Base-by-base conservation (phyloP, 495 filamentous ascomycete genomes). In the Pseudevernia furfuracea region DNA sequence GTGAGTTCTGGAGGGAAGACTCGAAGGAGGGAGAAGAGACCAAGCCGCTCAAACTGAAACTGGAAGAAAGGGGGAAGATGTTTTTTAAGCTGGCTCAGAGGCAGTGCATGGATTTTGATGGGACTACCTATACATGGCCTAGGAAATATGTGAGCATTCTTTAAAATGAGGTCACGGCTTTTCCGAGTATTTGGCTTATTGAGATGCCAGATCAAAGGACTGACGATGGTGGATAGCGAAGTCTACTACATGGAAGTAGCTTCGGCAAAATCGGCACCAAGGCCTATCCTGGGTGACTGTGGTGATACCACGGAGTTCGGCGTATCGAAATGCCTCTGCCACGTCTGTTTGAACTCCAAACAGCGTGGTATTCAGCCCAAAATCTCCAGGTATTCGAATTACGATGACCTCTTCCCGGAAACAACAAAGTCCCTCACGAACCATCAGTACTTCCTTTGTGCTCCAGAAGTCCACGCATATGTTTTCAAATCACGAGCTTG, bases 391-490 rank as follows among this genome's bases (percentile, higher is more conserved):
- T 61, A 36, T n/a, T 37, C 64, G n/a, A 44, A 11, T 25, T 66
- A 66, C 58, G 58, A 66, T 43, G 58, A 44, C 0, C 52, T 61
- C 9, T 38, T 43, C n/a, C 64, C 58, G 1, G 30, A 55, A n/a
- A 52, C 17, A 11, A 44, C 21, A 2, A 57, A 43, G 12, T 58
- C n/a, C 5, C 44, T 61, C 7, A 66, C 64, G 21, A 2, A 39
- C 53, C 43, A 66, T 37, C 64, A 61, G 17, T 66, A 55, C 39
- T n/a, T 43, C 14, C 58, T 66, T 15, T 66, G 58, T 32, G 19
- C 58, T 38, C 21, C 23, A 17, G 38, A 43, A 3, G 32, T 66
- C 30, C 8, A 10, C 10, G 64, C 36, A 23, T 66, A 41, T 36
- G 15, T 37, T n/a, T 49, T 67, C 21, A 62, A 59, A 38, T 43